Evolutionary conservation across 768 basidiomycete genomes (phyloP).

Genomic region (Rhizopogon roseolus): DNA sequence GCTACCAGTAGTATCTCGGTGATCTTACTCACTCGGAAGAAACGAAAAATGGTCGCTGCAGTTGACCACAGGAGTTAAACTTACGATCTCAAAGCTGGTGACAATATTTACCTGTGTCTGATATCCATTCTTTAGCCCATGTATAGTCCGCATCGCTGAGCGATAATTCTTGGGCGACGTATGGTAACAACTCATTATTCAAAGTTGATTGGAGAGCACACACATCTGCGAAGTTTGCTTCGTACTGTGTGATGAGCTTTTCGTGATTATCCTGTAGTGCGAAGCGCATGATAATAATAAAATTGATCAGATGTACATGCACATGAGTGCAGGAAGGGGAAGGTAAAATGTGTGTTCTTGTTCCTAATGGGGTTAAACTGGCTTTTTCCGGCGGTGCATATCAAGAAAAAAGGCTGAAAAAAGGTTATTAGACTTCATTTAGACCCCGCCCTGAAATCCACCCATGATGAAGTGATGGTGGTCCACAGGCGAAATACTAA

Average conservation of each 20-base stretch:
- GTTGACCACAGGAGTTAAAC: background rate
- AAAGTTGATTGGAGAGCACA: conserved; percentile 45
- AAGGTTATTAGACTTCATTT: too few species aligned
- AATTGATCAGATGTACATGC: conserved; percentile 4
- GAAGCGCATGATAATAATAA: conserved; percentile 28
- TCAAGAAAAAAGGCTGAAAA: too few species aligned
- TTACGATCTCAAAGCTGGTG: background rate
- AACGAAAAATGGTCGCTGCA: conserved; percentile 53
- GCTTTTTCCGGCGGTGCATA: too few species aligned
- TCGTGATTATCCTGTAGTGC: conserved; percentile 44
- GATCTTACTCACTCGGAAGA: conserved; percentile 48
- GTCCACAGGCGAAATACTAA: too few species aligned
- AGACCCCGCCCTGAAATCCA: too few species aligned
- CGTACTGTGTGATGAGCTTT: conserved; percentile 45
- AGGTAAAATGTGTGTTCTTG: too few species aligned
- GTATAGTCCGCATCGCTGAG: conserved; percentile 41
- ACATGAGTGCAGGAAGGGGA: conserved; percentile 1
- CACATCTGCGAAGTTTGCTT: conserved; percentile 42
- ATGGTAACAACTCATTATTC: conserved; percentile 54
- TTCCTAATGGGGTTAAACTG: too few species aligned
- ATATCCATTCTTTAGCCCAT: conserved; percentile 59
- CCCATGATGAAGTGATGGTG: too few species aligned
- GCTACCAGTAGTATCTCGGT: background rate
- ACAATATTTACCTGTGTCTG: conserved; percentile 53
- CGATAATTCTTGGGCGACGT: conserved; percentile 52